Evolutionary conservation across 2,329 filamentous ascomycete species (phyloP), one percentile per base, ranked within the genome.

Genomic region (Colletotrichum melonis): DNA sequence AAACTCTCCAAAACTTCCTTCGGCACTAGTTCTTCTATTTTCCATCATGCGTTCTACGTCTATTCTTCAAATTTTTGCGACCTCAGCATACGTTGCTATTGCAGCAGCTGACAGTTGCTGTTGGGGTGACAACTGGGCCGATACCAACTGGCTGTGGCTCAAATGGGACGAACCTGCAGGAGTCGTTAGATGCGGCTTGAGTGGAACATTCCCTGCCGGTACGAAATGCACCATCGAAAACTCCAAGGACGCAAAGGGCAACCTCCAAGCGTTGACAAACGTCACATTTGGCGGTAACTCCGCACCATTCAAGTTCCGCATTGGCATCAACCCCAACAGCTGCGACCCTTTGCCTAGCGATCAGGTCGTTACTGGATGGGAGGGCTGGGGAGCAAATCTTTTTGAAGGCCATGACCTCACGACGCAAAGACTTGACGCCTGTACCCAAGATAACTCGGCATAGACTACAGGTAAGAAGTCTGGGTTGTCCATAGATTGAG

Each of bases 231-330:
- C 3, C n/a, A 38, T 66, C 28, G 68, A 30, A 24, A 67, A 38
- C 55, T 67, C 24, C 4, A 67, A 60, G 42, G 63, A 70, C 42
- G 9, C 16, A 4, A 46, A 38, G 3, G 68, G 68, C 35, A 67
- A 67, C 63, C 52, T 59, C 24, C 63, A 70, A 16, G 68, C 63
- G 2, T 12, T 70, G 5, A 59, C 63, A 11, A 70, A 67, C 68
- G 55, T 70, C 55, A 67, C 63, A 22, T 70, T 70, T 30, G 63
- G 55, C 16, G 14, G 5, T 8, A 6, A 26, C 8, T 16, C 38
- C 11, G 26, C 35, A 14, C 63, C 62, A 2, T 70, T 55, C 63
- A 42, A 42, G 30, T 70, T 70, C 54, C 68, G 63, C 22, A 60
- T 70, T 30, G 68, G 63, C 54, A 46, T 70, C 30, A n/a, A 67